A percentile compares a stretch with the other conserved stretches of the same genome.
phyloP scores from a whole-genome alignment of 169 alveolate species.

The Condylostoma magnum region DNA sequence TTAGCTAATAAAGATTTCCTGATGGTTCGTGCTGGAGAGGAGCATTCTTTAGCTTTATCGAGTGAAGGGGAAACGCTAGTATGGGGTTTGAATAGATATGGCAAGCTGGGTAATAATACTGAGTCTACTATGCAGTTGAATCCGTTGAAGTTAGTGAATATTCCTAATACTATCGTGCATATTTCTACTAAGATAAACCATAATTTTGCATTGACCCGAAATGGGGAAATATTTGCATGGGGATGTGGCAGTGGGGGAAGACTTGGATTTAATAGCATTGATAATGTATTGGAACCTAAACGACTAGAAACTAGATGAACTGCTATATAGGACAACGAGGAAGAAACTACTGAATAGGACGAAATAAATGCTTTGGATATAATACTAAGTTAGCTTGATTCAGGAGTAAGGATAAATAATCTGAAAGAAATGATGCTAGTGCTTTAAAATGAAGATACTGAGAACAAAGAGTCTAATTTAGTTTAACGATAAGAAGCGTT shows the following conservation, averaged over 20 bases:
- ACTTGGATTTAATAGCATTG: slow-evolving; percentile 24
- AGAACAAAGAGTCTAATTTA: neutral
- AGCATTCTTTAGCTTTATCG: slow-evolving; percentile 47
- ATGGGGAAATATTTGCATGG: slow-evolving; percentile 62
- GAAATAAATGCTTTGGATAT: slow-evolving; percentile 12
- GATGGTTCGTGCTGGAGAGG: slow-evolving; percentile 49
- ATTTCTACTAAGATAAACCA: slow-evolving; percentile 63
- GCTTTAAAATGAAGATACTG: slow-evolving; percentile 14
- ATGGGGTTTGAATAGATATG: slow-evolving; percentile 56
- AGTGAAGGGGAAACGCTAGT: slow-evolving; percentile 42
- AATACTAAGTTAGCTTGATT: slow-evolving; percentile 11
- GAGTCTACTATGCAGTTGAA: neutral
- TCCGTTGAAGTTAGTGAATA: neutral
- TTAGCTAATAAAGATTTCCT: neutral
- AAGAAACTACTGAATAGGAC: neutral
- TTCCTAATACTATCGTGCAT: slow-evolving; percentile 5
- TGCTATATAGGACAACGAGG: neutral
- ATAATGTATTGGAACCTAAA: neutral
- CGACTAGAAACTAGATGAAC: slow-evolving; percentile 21
- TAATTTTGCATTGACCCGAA: slow-evolving; percentile 54
- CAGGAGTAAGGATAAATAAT: slow-evolving; percentile 22
- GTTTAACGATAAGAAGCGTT: neutral
- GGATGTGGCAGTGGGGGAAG: slow-evolving; percentile 56
- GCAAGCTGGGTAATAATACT: slow-evolving; percentile 41
- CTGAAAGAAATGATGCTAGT: slow-evolving; percentile 21